Percentiles rank a stretch among this genome's conserved stretches.
Conservation (phyloP, 495 filamentous ascomycete genomes). For the Geoglossum glabrum region DNA sequence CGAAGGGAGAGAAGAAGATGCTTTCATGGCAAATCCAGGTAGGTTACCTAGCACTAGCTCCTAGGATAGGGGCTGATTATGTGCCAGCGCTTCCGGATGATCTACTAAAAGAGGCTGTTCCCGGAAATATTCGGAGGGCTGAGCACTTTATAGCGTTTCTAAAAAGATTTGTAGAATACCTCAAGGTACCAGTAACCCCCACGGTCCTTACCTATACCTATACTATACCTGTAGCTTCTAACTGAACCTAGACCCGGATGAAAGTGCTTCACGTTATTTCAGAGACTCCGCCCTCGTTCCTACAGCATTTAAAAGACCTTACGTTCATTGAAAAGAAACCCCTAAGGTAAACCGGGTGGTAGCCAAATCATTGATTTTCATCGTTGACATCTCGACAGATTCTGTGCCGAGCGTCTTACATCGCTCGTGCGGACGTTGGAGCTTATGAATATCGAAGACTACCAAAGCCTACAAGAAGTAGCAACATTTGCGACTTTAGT, state of each 20-base stretch:
- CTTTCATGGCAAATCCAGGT: constrained; percentile 89
- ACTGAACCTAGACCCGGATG: constrained; percentile 54
- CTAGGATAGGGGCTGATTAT: neutral
- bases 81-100: constrained; percentile 51
- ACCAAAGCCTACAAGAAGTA: constrained; percentile 90
- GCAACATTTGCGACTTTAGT: constrained; percentile 97
- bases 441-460: constrained; percentile 94
- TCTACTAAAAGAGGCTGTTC: constrained; percentile 78
- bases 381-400: constrained; percentile 22
- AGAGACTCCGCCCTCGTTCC: constrained; percentile 85
- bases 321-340: constrained; percentile 98
- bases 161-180: constrained; percentile 91
- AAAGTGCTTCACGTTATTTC: constrained; percentile 93
- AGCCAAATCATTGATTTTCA: neutral
- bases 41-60: constrained; percentile 16
- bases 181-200: constrained; percentile 34
- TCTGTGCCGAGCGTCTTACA: constrained; percentile 87
- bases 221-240: neutral
- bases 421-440: constrained; percentile 91
- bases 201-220: neutral
- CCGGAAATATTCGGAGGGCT: constrained; percentile 86
- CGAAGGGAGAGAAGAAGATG: constrained; percentile 73
- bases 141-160: constrained; percentile 94
- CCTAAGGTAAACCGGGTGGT: constrained; percentile 24
- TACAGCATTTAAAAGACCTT: constrained; percentile 80